phyloP scores from a whole-genome alignment of 139 green algal genomes.

The Picochlorum sp. region DNA sequence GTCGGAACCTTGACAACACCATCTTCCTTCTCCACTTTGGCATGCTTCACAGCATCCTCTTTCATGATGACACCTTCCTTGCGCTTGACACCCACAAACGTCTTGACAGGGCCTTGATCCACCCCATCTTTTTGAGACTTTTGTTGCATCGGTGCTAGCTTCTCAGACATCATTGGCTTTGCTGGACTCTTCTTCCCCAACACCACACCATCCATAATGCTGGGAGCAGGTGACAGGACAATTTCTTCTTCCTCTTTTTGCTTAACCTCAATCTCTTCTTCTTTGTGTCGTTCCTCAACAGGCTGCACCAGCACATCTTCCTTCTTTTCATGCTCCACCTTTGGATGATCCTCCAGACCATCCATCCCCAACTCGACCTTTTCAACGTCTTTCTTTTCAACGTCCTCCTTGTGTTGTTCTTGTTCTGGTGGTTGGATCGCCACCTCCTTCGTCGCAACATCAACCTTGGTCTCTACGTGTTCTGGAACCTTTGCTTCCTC shows the following conservation, averaged over 20 bases:
- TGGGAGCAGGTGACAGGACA: too few relatives aligned
- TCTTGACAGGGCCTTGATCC: neutral
- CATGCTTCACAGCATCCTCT: too few relatives aligned
- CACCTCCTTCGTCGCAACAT: neutral
- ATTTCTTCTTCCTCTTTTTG: neutral
- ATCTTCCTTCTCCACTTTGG: too few relatives aligned
- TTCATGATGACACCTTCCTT: too few relatives aligned
- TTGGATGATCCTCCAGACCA: neutral
- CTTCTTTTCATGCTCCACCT: neutral
- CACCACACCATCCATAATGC: too few relatives aligned
- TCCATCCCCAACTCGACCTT: neutral
- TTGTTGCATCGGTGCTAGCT: neutral
- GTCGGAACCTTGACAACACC: too few relatives aligned
- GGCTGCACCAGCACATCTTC: neutral
- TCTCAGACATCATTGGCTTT: neutral
- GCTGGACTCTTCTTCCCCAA: neutral
- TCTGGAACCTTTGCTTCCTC: neutral
- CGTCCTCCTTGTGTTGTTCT: neutral
- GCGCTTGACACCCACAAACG: neutral
- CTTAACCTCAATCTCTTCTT: neutral
- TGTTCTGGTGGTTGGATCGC: neutral
- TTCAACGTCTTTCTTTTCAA: neutral
- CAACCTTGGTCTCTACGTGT: neutral
- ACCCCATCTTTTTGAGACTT: neutral
- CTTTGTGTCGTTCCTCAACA: neutral